These are phyloP conservation scores for Euphorbia tirucalli DNA, from an alignment of 345 rosid genomes.

Conservation along the genomic window DNA sequence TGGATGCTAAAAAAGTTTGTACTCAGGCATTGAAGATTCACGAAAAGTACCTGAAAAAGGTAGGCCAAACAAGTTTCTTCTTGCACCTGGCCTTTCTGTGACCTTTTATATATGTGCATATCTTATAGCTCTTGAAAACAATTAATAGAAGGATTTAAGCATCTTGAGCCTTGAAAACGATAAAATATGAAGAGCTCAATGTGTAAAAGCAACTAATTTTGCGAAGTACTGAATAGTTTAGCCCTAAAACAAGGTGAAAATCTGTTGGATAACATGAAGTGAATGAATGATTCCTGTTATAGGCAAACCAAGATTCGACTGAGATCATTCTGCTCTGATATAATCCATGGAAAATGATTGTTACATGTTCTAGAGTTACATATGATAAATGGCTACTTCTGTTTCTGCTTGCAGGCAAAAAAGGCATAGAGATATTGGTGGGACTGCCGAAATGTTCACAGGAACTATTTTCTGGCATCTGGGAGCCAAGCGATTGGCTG, in stretches of 20 bases:
- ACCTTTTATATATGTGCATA: not conserved
- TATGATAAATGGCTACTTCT: slow-evolving; percentile 7
- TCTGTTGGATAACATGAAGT: too few species aligned
- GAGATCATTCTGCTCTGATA: not conserved
- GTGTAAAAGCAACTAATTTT: too few species aligned
- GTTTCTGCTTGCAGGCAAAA: slow-evolving; percentile 45
- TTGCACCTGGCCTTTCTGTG: not conserved
- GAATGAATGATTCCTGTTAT: not conserved
- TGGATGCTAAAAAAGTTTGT: slow-evolving; percentile 86
- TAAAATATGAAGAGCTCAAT: too few species aligned
- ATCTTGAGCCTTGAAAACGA: too few species aligned
- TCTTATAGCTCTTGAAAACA: not conserved
- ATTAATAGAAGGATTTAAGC: too few species aligned
- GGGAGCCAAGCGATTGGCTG: not conserved
- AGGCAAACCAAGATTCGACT: not conserved
- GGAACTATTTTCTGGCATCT: not conserved
- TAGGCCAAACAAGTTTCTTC: slow-evolving; percentile 15
- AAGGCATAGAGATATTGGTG: slow-evolving; percentile 19
- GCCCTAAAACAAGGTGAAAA: too few species aligned
- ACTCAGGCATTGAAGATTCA: slow-evolving; percentile 78
- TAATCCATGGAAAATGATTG: not conserved
- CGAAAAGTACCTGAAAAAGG: slow-evolving; percentile 73
- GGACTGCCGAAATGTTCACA: not conserved
- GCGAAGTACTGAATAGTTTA: too few species aligned
- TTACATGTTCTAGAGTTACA: not conserved